These are phyloP conservation scores for Datura wrightii DNA, from an alignment of 257 asterid genomes.

Conservation along the genomic window DNA sequence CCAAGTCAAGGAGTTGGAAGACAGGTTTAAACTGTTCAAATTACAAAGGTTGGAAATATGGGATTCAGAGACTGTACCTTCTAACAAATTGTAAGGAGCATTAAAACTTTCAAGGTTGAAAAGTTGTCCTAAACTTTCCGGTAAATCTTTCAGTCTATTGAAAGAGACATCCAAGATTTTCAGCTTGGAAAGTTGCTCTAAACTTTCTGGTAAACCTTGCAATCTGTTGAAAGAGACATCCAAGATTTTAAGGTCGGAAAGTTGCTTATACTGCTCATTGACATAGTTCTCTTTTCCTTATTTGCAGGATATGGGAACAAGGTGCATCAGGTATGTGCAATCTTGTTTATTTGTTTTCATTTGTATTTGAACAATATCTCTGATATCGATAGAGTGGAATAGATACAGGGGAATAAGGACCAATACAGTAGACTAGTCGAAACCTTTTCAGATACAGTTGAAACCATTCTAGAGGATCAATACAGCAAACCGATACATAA, in stretches of 20 bases:
- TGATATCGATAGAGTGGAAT: too few species aligned
- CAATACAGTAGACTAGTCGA: too few species aligned
- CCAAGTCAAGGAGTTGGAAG: slow-evolving; percentile 38
- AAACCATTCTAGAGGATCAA: too few species aligned
- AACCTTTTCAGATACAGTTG: too few species aligned
- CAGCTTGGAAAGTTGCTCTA: slow-evolving; percentile 24
- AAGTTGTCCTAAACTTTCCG: slow-evolving; percentile 33
- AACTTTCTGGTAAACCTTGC: slow-evolving; percentile 27
- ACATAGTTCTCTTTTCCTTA: slow-evolving; percentile 39
- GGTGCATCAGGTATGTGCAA: slow-evolving; percentile 67
- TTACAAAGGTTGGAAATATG: slow-evolving; percentile 36
- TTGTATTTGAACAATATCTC: too few species aligned
- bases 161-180: neutral
- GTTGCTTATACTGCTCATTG: slow-evolving; percentile 30
- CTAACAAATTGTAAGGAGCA: slow-evolving; percentile 35
- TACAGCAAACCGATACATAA: too few species aligned
- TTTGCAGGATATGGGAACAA: slow-evolving; percentile 79
- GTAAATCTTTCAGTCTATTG: slow-evolving; percentile 23
- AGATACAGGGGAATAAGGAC: too few species aligned
- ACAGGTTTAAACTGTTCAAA: slow-evolving; percentile 38
- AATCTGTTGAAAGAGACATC: slow-evolving; percentile 5
- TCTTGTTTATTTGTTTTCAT: slow-evolving; percentile 3
- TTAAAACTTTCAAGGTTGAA: slow-evolving; percentile 35
- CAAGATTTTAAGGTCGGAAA: neutral
- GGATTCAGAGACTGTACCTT: slow-evolving; percentile 42